A percentile compares a stretch with the other conserved stretches of the same genome.
Conservation (phyloP, 345 rosid genomes). For the Toxicodendron radicans region DNA sequence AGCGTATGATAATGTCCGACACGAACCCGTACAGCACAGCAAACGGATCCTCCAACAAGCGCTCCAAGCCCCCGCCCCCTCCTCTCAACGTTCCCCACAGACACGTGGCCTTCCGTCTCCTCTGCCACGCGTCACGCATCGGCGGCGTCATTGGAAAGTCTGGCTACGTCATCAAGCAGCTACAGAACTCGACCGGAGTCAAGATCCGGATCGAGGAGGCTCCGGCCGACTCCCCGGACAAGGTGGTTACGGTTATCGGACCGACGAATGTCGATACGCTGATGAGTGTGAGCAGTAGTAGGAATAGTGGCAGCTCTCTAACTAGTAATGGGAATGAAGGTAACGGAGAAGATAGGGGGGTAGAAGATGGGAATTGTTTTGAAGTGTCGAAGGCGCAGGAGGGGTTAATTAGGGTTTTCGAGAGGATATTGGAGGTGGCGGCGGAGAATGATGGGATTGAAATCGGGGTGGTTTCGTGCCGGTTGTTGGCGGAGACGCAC, state of each 20-base stretch:
- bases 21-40: slow-evolving; percentile 28
- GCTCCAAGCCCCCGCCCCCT: slow-evolving; percentile 42
- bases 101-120: slow-evolving; percentile 67
- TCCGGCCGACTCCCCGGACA: slow-evolving; percentile 56
- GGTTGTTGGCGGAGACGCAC: slow-evolving; percentile 66
- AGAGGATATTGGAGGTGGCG: slow-evolving; percentile 67
- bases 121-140: slow-evolving; percentile 65
- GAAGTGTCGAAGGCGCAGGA: slow-evolving; percentile 81
- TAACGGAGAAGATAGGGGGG: slow-evolving; percentile 2
- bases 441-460: slow-evolving; percentile 43
- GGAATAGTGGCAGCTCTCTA: not conserved
- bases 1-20: slow-evolving; percentile 40
- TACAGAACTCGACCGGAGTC: slow-evolving; percentile 69
- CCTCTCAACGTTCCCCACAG: slow-evolving; percentile 51
- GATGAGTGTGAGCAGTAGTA: slow-evolving; percentile 17
- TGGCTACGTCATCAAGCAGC: slow-evolving; percentile 75
- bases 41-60: slow-evolving; percentile 61
- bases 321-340: slow-evolving; percentile 16
- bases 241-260: slow-evolving; percentile 63
- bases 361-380: slow-evolving; percentile 30
- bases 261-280: slow-evolving; percentile 29
- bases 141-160: slow-evolving; percentile 91
- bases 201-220: slow-evolving; percentile 85
- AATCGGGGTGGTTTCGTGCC: slow-evolving; percentile 56
- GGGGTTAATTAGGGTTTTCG: slow-evolving; percentile 75